Conservation (phyloP, 202 grass and related monocot species). For the Saccharum hybrid region DNA sequence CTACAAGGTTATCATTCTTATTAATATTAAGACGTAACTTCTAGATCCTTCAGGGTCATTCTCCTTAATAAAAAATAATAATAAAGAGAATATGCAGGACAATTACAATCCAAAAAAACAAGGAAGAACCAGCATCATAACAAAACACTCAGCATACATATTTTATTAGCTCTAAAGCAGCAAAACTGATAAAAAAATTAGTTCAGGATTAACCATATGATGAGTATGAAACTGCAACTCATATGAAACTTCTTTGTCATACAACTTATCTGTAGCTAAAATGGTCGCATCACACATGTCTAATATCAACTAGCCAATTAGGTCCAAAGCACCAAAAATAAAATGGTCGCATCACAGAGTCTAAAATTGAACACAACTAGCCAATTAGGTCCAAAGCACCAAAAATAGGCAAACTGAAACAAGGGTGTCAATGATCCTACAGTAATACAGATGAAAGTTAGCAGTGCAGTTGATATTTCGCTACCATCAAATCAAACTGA, state of each 20-base stretch:
- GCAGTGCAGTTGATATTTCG: not conserved
- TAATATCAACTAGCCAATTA: not conserved
- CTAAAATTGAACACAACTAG: not conserved
- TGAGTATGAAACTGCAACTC: not conserved
- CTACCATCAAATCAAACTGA: not conserved
- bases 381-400: not conserved
- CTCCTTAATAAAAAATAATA: not conserved
- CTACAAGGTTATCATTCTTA: not conserved
- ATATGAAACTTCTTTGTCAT: not conserved
- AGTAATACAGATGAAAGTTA: not conserved
- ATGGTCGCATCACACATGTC: not conserved
- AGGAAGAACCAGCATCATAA: not conserved
- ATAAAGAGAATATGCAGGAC: not conserved
- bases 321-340: not conserved
- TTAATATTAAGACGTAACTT: not conserved
- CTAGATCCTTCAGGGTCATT: not conserved
- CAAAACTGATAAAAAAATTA: not conserved
- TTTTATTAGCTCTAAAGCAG: conserved; percentile 15
- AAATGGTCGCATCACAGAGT: not conserved
- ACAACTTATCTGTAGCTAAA: not conserved
- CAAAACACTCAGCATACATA: not conserved
- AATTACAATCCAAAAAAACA: not conserved
- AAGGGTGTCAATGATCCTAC: not conserved
- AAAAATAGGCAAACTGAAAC: not conserved
- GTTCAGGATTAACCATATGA: not conserved